These are phyloP conservation scores for Backusella tarrabulga DNA, from an alignment of 192 early-diverging fungal species.

Conservation along the genomic window DNA sequence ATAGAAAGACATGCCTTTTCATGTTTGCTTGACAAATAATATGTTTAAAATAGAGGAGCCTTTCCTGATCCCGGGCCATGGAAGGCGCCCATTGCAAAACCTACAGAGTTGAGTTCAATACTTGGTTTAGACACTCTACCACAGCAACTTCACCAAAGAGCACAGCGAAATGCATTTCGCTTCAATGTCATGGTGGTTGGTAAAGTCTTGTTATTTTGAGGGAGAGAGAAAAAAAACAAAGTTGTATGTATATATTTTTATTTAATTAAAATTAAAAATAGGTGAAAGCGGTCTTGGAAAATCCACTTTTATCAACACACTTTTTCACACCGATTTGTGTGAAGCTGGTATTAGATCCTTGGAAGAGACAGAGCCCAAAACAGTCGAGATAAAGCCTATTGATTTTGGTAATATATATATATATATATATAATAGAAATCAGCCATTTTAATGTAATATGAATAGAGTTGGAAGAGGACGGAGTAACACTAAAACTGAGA, in stretches of 20 bases:
- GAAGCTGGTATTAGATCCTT: slow-evolving; percentile 64
- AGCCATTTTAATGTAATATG: no score
- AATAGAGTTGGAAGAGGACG: slow-evolving; percentile 86
- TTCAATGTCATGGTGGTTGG: slow-evolving; percentile 97
- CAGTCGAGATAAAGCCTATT: slow-evolving; percentile 83
- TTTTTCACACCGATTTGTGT: slow-evolving; percentile 91
- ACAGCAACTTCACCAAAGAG: slow-evolving; percentile 62
- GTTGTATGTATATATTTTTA: background rate
- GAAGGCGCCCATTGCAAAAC: slow-evolving; percentile 71
- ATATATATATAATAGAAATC: background rate
- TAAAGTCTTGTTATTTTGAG: slow-evolving; percentile 38
- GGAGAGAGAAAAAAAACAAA: background rate
- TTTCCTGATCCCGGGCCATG: slow-evolving; percentile 84
- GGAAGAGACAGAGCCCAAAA: slow-evolving; percentile 75
- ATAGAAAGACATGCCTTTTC: background rate
- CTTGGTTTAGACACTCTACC: slow-evolving; percentile 77
- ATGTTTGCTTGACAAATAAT: background rate
- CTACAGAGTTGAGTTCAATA: slow-evolving; percentile 46
- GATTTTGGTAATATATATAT: no score
- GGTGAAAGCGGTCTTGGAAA: slow-evolving; percentile 98
- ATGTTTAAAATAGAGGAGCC: slow-evolving; percentile 37
- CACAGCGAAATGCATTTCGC: slow-evolving; percentile 72
- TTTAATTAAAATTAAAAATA: slow-evolving; percentile 28
- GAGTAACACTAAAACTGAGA: slow-evolving; percentile 87
- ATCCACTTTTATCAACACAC: slow-evolving; percentile 98